Base-by-base conservation (phyloP, 169 alveolate genomes). In the Cytauxzoon felis region DNA sequence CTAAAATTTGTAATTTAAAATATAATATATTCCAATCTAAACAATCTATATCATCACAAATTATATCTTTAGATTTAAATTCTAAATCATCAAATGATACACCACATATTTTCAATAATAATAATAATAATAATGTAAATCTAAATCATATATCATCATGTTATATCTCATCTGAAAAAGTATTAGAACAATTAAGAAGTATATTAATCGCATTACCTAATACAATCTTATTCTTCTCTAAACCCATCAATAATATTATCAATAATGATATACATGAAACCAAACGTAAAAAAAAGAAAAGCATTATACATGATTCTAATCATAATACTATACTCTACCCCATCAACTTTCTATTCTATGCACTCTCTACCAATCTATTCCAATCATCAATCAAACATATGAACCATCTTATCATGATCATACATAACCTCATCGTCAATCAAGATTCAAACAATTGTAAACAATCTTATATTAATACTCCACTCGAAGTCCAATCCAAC, bases 301-400 rank as follows among this genome's bases (percentile, higher is more conserved):
- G 58, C n/a, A 26, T 41, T 11, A 26, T 40, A 27, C 24, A 36
- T 1, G 18, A 21, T 19, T 27, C 53, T 8, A 21, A 26, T 30
- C 59, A 23, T 24, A n/a, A 18, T 5, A 8, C 53, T 21, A 50
- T 59, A 26, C 58, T 58, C 24, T 70, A 84, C 40, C 91, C 91
- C 32, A 84, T 84, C 16, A 80, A 65, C 13, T 73, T 84, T 42
- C 54, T 84, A 33, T 84, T 84, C 48, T 72, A 67, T 53, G 72
- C 86, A 16, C 64, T 82, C 21, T 80, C 85, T 18, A 79, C 91
- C 11, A 72, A 71, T 19, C 24, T 84, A 54, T 84, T 79, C 63
- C 86, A 79, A 58, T 79, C 91, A n/a, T 76, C 88, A 9, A 72
- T 78, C 57, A 84, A 84, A 58, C 57, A 75, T 47, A 84, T 84